phyloP scores from a whole-genome alignment of 1,284 basidiomycete genomes.

The Trichosporon sp. region DNA sequence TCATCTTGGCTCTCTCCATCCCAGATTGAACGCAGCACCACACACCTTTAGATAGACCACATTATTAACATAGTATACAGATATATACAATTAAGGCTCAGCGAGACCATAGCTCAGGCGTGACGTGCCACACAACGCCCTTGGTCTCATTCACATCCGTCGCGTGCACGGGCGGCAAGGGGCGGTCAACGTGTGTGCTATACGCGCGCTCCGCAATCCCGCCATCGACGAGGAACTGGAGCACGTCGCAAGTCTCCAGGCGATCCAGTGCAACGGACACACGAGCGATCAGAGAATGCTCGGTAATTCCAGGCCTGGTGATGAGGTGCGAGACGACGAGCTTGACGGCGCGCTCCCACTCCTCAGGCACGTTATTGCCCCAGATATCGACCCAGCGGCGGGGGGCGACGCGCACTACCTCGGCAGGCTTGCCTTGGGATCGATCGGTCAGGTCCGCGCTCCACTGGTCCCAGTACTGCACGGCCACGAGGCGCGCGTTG shows the following conservation, averaged over 20 bases:
- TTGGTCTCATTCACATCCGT: conserved; percentile 27
- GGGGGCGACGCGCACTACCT: neutral
- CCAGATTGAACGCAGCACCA: too few relatives aligned
- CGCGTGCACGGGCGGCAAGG: conserved; percentile 33
- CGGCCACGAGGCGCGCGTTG: conserved; percentile 52
- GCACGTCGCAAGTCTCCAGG: conserved; percentile 63
- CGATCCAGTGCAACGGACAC: conserved; percentile 65
- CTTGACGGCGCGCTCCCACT: conserved; percentile 64
- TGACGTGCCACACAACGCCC: conserved; percentile 19
- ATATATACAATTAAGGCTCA: neutral
- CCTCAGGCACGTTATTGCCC: conserved; percentile 57
- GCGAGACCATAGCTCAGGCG: conserved; percentile 7
- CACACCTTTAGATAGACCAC: too few relatives aligned
- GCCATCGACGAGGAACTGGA: conserved; percentile 53
- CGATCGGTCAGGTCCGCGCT: conserved; percentile 45
- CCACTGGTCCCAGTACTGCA: conserved; percentile 56
- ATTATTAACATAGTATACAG: neutral
- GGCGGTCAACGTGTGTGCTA: neutral
- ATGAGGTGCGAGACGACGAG: conserved; percentile 63
- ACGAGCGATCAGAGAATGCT: conserved; percentile 64
- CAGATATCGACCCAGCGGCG: conserved; percentile 63
- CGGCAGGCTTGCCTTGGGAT: neutral
- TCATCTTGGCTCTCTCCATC: too few relatives aligned
- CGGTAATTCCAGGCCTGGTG: conserved; percentile 57
- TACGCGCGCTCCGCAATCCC: conserved; percentile 14